Conservation (phyloP, 139 green algal genomes). For the Tetradesmus obliquus region DNA sequence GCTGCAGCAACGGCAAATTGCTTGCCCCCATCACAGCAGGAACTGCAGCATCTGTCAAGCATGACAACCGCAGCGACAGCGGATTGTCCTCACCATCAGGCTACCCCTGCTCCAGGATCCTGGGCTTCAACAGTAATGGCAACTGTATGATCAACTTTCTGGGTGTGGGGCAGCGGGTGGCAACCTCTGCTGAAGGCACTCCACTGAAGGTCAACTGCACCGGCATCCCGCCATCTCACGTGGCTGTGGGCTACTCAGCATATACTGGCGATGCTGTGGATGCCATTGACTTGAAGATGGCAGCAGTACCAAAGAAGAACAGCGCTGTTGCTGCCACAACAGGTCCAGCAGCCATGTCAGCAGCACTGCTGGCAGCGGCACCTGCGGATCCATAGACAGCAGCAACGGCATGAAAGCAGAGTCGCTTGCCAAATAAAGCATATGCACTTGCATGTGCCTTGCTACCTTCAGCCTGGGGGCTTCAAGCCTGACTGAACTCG, state of each 20-base stretch:
- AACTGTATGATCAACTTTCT: slow-evolving; percentile 27
- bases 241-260: neutral
- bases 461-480: too few species aligned
- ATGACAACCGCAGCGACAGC: neutral
- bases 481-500: too few species aligned
- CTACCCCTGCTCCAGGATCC: neutral
- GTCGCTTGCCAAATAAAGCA: too few species aligned
- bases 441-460: too few species aligned
- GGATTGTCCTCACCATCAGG: neutral
- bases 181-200: neutral
- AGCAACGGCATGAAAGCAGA: too few species aligned
- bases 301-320: too few species aligned
- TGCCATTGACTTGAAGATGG: neutral
- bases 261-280: neutral
- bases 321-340: too few species aligned
- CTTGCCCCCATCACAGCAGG: neutral
- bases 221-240: neutral
- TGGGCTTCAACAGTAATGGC: slow-evolving; percentile 17
- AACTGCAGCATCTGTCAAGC: neutral
- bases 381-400: too few species aligned
- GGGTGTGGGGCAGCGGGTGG: neutral
- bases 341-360: too few species aligned
- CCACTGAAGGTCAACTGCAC: neutral
- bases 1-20: neutral
- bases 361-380: too few species aligned